These are phyloP conservation scores for Boletus semigastroideus DNA, from an alignment of 1,284 basidiomycete genomes.

Conservation along the genomic window DNA sequence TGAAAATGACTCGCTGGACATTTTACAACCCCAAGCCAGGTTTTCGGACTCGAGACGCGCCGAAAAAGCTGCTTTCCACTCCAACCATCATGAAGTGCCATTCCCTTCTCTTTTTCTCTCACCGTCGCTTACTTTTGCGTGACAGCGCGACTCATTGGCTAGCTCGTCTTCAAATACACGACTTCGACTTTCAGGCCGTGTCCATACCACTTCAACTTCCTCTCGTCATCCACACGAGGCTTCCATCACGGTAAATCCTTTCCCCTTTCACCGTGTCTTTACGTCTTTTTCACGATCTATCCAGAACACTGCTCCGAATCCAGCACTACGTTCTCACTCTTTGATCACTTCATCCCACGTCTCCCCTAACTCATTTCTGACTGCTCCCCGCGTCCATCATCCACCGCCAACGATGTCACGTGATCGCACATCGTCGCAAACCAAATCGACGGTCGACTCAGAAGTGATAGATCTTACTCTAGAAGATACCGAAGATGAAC, in stretches of 20 bases:
- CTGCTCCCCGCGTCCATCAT: slow-evolving; percentile 4
- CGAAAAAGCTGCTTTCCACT: slow-evolving; percentile 1
- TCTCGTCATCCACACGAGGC: slow-evolving; percentile 1
- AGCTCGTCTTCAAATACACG: slow-evolving; percentile 3
- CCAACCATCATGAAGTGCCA: slow-evolving; percentile 12
- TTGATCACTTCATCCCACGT: slow-evolving; percentile 1
- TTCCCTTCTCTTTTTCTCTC: not conserved
- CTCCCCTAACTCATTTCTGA: slow-evolving; percentile 6
- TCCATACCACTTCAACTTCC: slow-evolving; percentile 13
- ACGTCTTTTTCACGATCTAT: slow-evolving; percentile 5
- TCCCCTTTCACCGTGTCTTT: not conserved
- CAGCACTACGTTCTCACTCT: not conserved
- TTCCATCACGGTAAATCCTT: slow-evolving; percentile 13
- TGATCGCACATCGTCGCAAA: not conserved
- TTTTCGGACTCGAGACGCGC: slow-evolving; percentile 9
- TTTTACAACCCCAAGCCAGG: not conserved
- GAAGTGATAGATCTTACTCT: slow-evolving; percentile 27
- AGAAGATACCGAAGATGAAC: slow-evolving; percentile 24
- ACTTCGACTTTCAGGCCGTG: slow-evolving; percentile 3
- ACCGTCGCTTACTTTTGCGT: slow-evolving; percentile 9
- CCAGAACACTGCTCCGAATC: slow-evolving; percentile 7
- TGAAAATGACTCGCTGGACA: not conserved
- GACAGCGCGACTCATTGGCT: slow-evolving; percentile 7
- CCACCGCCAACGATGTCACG: slow-evolving; percentile 4
- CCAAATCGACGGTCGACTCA: not conserved